Conservation (phyloP, 306 rosid genomes). For the Pachyrhizus erosus region DNA sequence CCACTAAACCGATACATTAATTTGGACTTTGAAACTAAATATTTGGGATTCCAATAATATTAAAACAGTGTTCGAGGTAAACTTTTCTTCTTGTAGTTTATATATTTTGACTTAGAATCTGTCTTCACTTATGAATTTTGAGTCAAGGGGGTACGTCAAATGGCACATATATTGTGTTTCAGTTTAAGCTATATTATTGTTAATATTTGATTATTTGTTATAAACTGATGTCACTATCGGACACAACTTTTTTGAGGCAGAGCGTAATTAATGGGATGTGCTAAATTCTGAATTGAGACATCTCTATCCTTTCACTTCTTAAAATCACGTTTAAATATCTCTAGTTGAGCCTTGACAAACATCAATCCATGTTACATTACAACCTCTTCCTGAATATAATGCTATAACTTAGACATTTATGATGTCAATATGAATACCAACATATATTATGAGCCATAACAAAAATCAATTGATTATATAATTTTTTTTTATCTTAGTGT, state of each 20-base stretch:
- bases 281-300: slow-evolving; percentile 34
- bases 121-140: not conserved
- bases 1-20: not conserved
- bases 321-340: not conserved
- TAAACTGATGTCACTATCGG: not conserved
- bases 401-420: not conserved
- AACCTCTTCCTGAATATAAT: not conserved
- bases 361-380: not conserved
- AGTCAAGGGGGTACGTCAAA: not conserved
- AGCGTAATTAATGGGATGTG: slow-evolving; percentile 45
- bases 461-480: slow-evolving; percentile 12
- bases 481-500: too few species aligned
- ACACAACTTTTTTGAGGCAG: not conserved
- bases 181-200: not conserved
- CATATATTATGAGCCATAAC: not conserved
- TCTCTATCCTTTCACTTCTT: slow-evolving; percentile 27
- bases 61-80: not conserved
- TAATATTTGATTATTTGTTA: not conserved
- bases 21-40: not conserved
- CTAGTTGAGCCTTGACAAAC: not conserved
- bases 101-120: not conserved
- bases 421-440: not conserved
- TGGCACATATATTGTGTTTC: not conserved
- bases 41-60: not conserved
- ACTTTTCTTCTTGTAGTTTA: not conserved